These are phyloP conservation scores for Aspergillus ustus DNA, from an alignment of 2,329 filamentous ascomycete genomes.

Conservation along the genomic window DNA sequence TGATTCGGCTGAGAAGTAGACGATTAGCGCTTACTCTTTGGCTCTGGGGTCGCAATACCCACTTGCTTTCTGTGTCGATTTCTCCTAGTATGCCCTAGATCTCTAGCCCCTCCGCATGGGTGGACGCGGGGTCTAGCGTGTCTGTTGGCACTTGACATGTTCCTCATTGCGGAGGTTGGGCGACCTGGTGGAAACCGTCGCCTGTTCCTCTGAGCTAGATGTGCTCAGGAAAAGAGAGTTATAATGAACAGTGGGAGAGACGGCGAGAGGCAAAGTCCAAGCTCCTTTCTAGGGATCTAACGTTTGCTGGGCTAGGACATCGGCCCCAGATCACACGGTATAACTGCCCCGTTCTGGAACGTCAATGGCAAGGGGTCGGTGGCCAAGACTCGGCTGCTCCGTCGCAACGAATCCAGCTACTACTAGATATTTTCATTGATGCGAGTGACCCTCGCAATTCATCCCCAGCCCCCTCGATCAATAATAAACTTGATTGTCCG, in stretches of 20 bases:
- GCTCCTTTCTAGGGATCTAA: background rate
- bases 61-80: slow-evolving; percentile 5
- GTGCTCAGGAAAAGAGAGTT: background rate
- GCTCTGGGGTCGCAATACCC: background rate
- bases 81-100: background rate
- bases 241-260: background rate
- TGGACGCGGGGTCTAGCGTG: slow-evolving; percentile 3
- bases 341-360: background rate
- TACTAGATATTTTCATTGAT: background rate
- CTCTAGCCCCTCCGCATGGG: background rate
- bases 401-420: background rate
- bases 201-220: background rate
- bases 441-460: background rate
- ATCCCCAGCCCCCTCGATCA: background rate
- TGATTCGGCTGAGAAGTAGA: background rate
- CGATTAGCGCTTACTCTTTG: background rate
- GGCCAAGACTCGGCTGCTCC: background rate
- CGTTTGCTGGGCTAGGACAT: background rate
- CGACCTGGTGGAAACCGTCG: too few relatives aligned
- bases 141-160: slow-evolving; percentile 2
- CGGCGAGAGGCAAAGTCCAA: background rate
- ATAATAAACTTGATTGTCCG: background rate
- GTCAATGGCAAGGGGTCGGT: background rate
- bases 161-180: slow-evolving; percentile 5
- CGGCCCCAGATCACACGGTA: background rate